Evolutionary conservation across 768 basidiomycete genomes (phyloP).

Genomic region (Gloeopeniophorella convolvens): DNA sequence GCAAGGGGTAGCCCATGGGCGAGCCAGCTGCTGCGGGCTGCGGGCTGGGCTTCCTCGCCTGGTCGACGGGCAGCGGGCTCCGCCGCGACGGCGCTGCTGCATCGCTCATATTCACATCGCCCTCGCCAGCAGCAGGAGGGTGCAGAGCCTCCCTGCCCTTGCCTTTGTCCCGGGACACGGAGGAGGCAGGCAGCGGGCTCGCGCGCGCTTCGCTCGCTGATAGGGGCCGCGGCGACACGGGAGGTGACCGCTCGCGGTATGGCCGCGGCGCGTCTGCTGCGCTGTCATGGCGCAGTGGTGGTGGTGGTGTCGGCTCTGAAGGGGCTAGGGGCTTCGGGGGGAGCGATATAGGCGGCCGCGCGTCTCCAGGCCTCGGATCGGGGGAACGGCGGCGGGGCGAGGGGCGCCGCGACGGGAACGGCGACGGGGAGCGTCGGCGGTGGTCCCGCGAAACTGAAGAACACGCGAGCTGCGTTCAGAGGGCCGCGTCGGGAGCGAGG

Average conservation of each 20-base stretch:
- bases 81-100: not conserved
- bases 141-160: slow-evolving; percentile 12
- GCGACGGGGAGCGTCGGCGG: slow-evolving; percentile 10
- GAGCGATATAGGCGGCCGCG: not conserved
- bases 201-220: not conserved
- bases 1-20: not conserved
- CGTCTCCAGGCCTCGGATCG: slow-evolving; percentile 2
- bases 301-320: slow-evolving; percentile 2
- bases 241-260: slow-evolving; percentile 5
- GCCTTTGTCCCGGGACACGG: slow-evolving; percentile 9
- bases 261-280: not conserved
- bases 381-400: slow-evolving; percentile 12
- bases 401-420: slow-evolving; percentile 7
- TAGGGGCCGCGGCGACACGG: slow-evolving; percentile 4
- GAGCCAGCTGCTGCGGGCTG: slow-evolving; percentile 1
- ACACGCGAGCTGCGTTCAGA: not conserved
- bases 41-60: slow-evolving; percentile 9
- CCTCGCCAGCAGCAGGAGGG: not conserved
- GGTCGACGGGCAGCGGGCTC: slow-evolving; percentile 7
- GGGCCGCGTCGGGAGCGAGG: not conserved
- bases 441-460: slow-evolving; percentile 10
- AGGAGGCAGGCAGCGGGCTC: not conserved
- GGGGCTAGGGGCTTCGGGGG: not conserved
- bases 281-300: not conserved
- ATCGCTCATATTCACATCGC: slow-evolving; percentile 15